These are phyloP conservation scores for Lichina pygmaea DNA, from an alignment of 495 filamentous ascomycete species.

Conservation along the genomic window DNA sequence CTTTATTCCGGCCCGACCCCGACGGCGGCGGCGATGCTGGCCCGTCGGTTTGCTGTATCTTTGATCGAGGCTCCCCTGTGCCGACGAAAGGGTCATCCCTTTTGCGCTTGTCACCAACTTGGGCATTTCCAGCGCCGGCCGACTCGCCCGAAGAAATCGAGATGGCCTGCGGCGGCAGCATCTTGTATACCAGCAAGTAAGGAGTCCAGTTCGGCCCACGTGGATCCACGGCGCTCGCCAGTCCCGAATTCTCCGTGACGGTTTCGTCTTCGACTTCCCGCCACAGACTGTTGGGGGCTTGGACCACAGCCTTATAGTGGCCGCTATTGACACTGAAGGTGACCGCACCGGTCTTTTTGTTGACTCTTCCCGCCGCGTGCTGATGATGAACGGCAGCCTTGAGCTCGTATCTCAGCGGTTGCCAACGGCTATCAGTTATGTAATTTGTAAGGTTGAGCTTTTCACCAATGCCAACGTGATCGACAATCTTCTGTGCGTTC, in stretches of 20 bases:
- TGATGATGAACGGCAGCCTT: background rate
- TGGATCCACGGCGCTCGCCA: background rate
- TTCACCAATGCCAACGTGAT: background rate
- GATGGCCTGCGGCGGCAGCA: background rate
- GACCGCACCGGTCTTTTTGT: background rate
- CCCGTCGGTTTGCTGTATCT: too few relatives aligned
- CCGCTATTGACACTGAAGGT: background rate
- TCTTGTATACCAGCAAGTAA: background rate
- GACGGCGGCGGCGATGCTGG: too few relatives aligned
- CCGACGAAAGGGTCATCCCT: too few relatives aligned
- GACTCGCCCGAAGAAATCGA: too few relatives aligned
- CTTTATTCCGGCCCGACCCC: too few relatives aligned
- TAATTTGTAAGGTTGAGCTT: background rate
- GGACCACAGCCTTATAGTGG: background rate
- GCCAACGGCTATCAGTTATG: background rate
- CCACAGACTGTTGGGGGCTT: background rate
- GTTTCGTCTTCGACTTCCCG: background rate
- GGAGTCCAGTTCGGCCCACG: background rate
- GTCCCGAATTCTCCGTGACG: background rate
- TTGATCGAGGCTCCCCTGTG: too few relatives aligned
- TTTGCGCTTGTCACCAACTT: too few relatives aligned
- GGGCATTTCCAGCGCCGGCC: too few relatives aligned
- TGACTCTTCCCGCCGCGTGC: background rate
- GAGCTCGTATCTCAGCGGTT: background rate
- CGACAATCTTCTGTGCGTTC: background rate